Conservation (phyloP, 345 rosid genomes). For the Raphanus sativus region DNA sequence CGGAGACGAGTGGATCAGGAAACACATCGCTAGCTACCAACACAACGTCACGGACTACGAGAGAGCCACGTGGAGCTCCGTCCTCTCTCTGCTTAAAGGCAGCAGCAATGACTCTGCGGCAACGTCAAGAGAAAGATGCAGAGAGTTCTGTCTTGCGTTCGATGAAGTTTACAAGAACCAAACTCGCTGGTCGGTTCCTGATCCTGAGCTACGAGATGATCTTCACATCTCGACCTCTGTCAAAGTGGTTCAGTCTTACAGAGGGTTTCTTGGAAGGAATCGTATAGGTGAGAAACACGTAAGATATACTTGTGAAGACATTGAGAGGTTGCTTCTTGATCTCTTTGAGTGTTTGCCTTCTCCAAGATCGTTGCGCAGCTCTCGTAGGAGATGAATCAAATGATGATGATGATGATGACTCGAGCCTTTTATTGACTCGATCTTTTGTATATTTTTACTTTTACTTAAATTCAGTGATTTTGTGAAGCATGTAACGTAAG, state of each 20-base stretch:
- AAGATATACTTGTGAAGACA: constrained; percentile 57
- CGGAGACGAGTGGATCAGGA: constrained; percentile 86
- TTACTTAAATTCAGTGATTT: constrained; percentile 12
- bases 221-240: constrained; percentile 63
- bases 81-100: constrained; percentile 49
- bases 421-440: not conserved
- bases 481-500: constrained; percentile 11
- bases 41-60: constrained; percentile 60
- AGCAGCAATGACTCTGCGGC: constrained; percentile 43
- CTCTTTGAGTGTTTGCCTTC: constrained; percentile 56
- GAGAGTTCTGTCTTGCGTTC: constrained; percentile 42
- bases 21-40: constrained; percentile 58
- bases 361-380: constrained; percentile 45
- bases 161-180: constrained; percentile 68
- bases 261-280: constrained; percentile 52
- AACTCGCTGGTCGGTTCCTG: constrained; percentile 60
- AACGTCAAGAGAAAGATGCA: constrained; percentile 56
- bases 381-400: constrained; percentile 46
- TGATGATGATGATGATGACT: not conserved
- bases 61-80: constrained; percentile 67
- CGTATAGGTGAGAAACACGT: constrained; percentile 56
- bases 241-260: constrained; percentile 69
- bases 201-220: constrained; percentile 70
- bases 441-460: not conserved
- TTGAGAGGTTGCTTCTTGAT: constrained; percentile 58